Base-by-base conservation (phyloP, 192 early-diverging fungal genomes). In the Backusella westeae region DNA sequence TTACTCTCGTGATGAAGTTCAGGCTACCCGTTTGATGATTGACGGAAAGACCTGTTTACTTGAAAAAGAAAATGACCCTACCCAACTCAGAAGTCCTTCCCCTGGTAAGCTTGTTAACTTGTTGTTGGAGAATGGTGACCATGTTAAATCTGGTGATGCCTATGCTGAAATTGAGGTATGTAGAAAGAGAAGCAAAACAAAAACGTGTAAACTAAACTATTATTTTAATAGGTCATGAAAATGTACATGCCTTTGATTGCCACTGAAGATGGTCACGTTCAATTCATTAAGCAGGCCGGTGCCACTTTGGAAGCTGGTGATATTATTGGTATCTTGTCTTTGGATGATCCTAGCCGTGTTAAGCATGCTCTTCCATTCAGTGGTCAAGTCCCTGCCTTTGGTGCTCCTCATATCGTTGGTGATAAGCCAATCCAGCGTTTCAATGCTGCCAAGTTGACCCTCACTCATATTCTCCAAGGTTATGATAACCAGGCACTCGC, bases 181-280 rank as follows among this genome's bases (percentile, higher is more conserved):
- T 67, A 44, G 35, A 75, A 32, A 12, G 34, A 75, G 69, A 75
- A n/a, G 46, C 35, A 69, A 52, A 23, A 63, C 10, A 63, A 14
- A 32, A 63, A 29, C 32, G 56, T 23, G 26, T n/a, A 8, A 76
- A 49, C 42, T 17, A 42, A 72, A 7, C 71, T 74, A 70, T 34
- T 59, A 42, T 69, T 46, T 44, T 7, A 46, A 38, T 74, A 86
- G 85, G 96, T 97, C 63, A 99, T 99, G 98, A 99, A 99, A 88
- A 99, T 99, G 98, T 97, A 98, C 86, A 99, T 99, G 98, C 96
- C 97, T 69, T 86, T 99, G 78, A 87, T 96, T 26, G 94, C 96
- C 38, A 82, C 89, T 34, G 96, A 98, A 79, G 93, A 93, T 84
- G 98, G 98, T 68, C 84, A 95, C 17, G 93, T 97, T 49, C 91